These are phyloP conservation scores for Hygrophoropsis aurantiaca DNA, from an alignment of 768 basidiomycete species.

Conservation along the genomic window DNA sequence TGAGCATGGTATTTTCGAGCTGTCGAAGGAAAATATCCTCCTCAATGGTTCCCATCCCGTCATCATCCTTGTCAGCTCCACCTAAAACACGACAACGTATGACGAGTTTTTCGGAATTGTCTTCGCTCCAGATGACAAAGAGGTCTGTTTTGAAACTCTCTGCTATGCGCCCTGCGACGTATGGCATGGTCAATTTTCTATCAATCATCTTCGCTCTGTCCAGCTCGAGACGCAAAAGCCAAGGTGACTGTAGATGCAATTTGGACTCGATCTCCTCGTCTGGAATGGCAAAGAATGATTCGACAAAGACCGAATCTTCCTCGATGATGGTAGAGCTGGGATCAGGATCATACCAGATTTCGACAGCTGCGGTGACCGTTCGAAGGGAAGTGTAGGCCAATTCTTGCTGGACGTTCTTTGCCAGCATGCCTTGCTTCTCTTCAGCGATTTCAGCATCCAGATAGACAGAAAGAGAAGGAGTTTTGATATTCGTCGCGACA, in stretches of 20 bases:
- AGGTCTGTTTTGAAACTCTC: constrained; percentile 94
- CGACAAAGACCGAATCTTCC: constrained; percentile 93
- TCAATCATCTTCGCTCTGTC: constrained; percentile 98
- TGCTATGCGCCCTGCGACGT: constrained; percentile 90
- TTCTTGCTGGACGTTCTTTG: constrained; percentile 91
- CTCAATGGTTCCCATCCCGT: constrained; percentile 70
- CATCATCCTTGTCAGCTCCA: constrained; percentile 83
- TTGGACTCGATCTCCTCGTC: constrained; percentile 94
- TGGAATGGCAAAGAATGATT: constrained; percentile 99
- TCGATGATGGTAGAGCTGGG: constrained; percentile 91
- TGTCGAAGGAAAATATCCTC: constrained; percentile 97
- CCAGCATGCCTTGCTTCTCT: constrained; percentile 48
- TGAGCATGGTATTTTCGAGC: constrained; percentile 95
- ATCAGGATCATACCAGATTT: constrained; percentile 98
- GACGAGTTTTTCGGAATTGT: constrained; percentile 95
- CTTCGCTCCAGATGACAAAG: constrained; percentile 98
- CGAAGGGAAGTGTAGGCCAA: constrained; percentile 91
- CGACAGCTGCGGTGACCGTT: constrained; percentile 91
- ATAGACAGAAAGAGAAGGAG: constrained; percentile 93
- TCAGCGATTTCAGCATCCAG: constrained; percentile 69
- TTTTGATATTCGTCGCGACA: constrained; percentile 98
- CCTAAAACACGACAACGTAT: constrained; percentile 94
- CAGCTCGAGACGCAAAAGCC: constrained; percentile 95
- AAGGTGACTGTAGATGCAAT: constrained; percentile 89
- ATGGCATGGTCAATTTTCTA: constrained; percentile 92